Base-by-base conservation (phyloP, 306 rosid species). In the Quercus ilex region DNA sequence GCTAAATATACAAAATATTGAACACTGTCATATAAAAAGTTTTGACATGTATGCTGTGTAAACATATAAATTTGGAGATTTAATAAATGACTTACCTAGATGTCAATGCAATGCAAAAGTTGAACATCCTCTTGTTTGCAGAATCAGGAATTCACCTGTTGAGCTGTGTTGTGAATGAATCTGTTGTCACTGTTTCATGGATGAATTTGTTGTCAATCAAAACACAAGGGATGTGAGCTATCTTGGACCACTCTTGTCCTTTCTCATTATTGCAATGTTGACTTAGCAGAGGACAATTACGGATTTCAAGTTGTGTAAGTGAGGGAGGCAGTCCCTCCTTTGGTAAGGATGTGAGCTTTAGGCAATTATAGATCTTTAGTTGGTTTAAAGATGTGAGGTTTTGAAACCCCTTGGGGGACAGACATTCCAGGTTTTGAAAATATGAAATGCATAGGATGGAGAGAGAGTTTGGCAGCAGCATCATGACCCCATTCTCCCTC, bases 271-370 rank as follows among this genome's bases (percentile, higher is more conserved):
- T 76, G 58, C 74, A 83, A 26, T 53, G 67, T 53, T 75, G 62
- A 31, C 58, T 52, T 33, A 83, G 78, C 26, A 79, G 13, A 30
- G 81, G 78, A 51, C 71, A 79, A 2, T 1, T 1, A 15, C 4
- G 0, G n/a, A 79, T 71, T 0, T 3, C 1, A 2, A 74, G 65
- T 28, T 20, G 3, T 21, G 6, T 0, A 13, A 83, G 81, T 6
- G 81, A 83, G 71, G 20, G 38, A 71, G 81, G 81, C n/a, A 76
- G 75, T 6, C 83, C 78, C 67, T 43, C 33, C 70, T 19, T 10
- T 6, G 78, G 78, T 5, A 83, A 21, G 11, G 55, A 71, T 21
- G 14, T 38, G 1, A 79, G 63, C 53, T 64, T 75, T 41, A 71
- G 76, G 57, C 79, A 83, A 12, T 56, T 1, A 0, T 28, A 76